Percentiles rank a stretch among this genome's conserved stretches.
Conservation (phyloP, 2,329 filamentous ascomycete species). For the Cladosporium austrohemisphaericum region DNA sequence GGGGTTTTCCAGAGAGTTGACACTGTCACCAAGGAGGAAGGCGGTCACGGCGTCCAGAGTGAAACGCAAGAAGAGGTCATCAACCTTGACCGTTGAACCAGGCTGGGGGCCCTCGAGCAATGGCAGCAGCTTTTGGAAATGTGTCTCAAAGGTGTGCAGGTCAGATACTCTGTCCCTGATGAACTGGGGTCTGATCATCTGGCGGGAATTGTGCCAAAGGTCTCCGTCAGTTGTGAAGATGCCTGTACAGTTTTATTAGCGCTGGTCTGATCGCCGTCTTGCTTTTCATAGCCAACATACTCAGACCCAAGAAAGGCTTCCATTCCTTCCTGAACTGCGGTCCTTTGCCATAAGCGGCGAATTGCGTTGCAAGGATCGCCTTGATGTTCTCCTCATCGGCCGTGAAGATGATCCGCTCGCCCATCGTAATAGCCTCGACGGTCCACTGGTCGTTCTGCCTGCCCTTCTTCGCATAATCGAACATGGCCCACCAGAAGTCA, state of each 20-base stretch:
- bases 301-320: slow-evolving; percentile 70
- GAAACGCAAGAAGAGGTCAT: slow-evolving; percentile 76
- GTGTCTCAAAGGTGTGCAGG: slow-evolving; percentile 73
- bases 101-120: slow-evolving; percentile 47
- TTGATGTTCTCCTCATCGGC: slow-evolving; percentile 87
- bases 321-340: slow-evolving; percentile 69
- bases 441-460: slow-evolving; percentile 46
- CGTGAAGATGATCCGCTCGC: slow-evolving; percentile 66
- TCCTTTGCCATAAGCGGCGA: slow-evolving; percentile 80
- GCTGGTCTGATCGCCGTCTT: background rate
- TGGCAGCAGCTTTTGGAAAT: slow-evolving; percentile 69
- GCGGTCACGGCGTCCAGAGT: slow-evolving; percentile 83
- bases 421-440: slow-evolving; percentile 54
- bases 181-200: slow-evolving; percentile 81
- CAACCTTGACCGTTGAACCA: slow-evolving; percentile 61
- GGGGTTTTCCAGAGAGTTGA: slow-evolving; percentile 57
- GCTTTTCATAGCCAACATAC: slow-evolving; percentile 54
- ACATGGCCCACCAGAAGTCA: slow-evolving; percentile 57
- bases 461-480: slow-evolving; percentile 38
- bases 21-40: slow-evolving; percentile 76
- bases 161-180: slow-evolving; percentile 80
- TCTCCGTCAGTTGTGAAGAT: slow-evolving; percentile 72
- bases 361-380: slow-evolving; percentile 82
- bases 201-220: slow-evolving; percentile 74
- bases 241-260: slow-evolving; percentile 29